Evolutionary conservation across 257 asterid genomes (phyloP), one percentile per base, ranked within the genome.

Genomic region (Linderniella brevidens): DNA sequence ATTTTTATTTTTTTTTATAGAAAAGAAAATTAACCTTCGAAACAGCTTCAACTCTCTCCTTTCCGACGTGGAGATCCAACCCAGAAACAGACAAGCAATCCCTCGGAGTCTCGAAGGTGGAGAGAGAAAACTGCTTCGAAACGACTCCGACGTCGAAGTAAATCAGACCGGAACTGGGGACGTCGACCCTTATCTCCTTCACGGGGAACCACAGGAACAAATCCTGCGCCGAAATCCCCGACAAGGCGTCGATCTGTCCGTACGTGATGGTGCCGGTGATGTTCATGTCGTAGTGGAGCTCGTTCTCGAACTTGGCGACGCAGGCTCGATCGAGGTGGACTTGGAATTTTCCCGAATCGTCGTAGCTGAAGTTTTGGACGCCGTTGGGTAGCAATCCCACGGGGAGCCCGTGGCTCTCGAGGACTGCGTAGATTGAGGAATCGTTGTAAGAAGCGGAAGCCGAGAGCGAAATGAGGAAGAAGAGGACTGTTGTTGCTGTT

Each of bases 201-300:
- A 90, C 99, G 8, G 90, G 88, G 46, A 90, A 71, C 99, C 99
- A 90, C 67, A 90, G 41, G 54, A 90, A 90, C 86, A 90, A 81
- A 65, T 90, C 96, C 64, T 79, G 93, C n/a, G 93, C 99, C 32
- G 80, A 55, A 53, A 90, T 68, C 41, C 98, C 99, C 17, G 92
- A 60, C 42, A 90, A 63, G 52, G 41, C 77, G 38, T 59, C 78
- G 77, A 90, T 90, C 77, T 61, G 70, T 0, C 94, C 98, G 55
- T 41, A 73, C 0, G 58, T 59, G 8, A 90, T 55, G 8, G 40
- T 73, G 38, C 98, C 98, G 6, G 92, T 71, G 9, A 90, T 71
- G 39, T 68, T 63, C 56, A 14, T 66, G 13, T 77, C 87, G 64
- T 85, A 90, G 68, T 78, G 96, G 11, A 90, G 55, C 56, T 78